Evolutionary conservation across 2,329 filamentous ascomycete species (phyloP).

Genomic region (Hyphodiscus sp.): DNA sequence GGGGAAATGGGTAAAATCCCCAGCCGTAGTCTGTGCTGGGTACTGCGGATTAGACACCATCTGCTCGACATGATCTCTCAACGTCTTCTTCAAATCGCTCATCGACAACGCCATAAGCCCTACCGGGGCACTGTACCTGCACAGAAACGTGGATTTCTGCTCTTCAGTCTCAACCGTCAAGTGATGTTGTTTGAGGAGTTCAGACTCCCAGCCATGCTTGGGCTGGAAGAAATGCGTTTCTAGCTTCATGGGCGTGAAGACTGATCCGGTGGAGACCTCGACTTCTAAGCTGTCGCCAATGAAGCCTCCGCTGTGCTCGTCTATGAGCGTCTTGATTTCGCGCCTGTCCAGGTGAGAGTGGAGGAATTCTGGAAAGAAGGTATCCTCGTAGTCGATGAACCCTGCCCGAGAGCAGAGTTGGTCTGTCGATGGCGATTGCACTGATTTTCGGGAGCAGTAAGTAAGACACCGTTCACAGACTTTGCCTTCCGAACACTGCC

Average conservation of each 20-base stretch:
- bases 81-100: slow-evolving; percentile 15
- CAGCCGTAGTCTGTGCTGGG: slow-evolving; percentile 14
- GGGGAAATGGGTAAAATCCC: slow-evolving; percentile 9
- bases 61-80: slow-evolving; percentile 17
- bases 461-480: neutral
- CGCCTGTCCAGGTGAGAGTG: slow-evolving; percentile 21
- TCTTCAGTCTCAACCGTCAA: slow-evolving; percentile 4
- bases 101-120: slow-evolving; percentile 14
- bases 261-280: slow-evolving; percentile 15
- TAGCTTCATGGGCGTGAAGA: slow-evolving; percentile 18
- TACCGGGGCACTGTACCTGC: slow-evolving; percentile 15
- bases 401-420: neutral
- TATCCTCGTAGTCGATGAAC: neutral
- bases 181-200: slow-evolving; percentile 15
- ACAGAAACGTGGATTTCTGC: slow-evolving; percentile 7
- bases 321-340: slow-evolving; percentile 22
- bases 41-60: slow-evolving; percentile 20
- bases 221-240: slow-evolving; percentile 14
- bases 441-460: neutral
- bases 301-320: slow-evolving; percentile 17
- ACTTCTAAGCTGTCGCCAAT: slow-evolving; percentile 10
- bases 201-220: neutral
- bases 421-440: neutral
- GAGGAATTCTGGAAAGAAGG: slow-evolving; percentile 35
- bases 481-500: neutral